Percentiles rank a stretch among this genome's conserved stretches.
Conservation (phyloP, 2,329 filamentous ascomycete species). For the Botrytis cinerea region DNA sequence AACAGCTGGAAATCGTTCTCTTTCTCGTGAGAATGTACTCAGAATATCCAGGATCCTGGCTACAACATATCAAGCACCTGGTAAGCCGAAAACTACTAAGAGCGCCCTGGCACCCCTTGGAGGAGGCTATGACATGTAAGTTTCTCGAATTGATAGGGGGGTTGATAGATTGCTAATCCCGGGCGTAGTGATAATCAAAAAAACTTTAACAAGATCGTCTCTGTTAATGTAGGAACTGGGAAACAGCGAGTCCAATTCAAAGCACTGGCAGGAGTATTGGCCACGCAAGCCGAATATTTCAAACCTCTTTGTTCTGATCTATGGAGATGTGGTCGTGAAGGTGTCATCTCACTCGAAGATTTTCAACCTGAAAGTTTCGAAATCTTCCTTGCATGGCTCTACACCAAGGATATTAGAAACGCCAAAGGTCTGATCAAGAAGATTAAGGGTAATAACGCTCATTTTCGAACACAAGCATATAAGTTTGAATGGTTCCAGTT, state of each 20-base stretch:
- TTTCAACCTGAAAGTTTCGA: background rate
- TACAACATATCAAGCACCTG: background rate
- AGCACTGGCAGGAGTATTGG: background rate
- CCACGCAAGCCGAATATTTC: background rate
- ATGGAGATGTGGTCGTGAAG: conserved; percentile 2
- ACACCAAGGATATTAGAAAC: background rate
- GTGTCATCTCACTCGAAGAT: background rate
- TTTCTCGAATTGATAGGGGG: accelerated
- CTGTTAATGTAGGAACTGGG: background rate
- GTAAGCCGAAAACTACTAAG: background rate
- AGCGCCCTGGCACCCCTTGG: background rate
- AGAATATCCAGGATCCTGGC: background rate
- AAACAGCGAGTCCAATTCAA: background rate
- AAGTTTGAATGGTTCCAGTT: conserved; percentile 7
- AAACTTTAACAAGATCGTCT: background rate
- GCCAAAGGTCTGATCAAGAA: background rate
- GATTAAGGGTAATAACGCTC: accelerated
- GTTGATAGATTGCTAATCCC: background rate
- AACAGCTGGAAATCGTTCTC: background rate
- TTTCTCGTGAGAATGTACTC: background rate
- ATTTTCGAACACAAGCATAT: background rate
- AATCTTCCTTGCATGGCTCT: conserved; percentile 11
- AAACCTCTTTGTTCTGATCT: background rate
- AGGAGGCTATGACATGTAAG: background rate
- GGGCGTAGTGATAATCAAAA: background rate